phyloP scores from a whole-genome alignment of 257 asterid species.

The Solanum paucissectum region DNA sequence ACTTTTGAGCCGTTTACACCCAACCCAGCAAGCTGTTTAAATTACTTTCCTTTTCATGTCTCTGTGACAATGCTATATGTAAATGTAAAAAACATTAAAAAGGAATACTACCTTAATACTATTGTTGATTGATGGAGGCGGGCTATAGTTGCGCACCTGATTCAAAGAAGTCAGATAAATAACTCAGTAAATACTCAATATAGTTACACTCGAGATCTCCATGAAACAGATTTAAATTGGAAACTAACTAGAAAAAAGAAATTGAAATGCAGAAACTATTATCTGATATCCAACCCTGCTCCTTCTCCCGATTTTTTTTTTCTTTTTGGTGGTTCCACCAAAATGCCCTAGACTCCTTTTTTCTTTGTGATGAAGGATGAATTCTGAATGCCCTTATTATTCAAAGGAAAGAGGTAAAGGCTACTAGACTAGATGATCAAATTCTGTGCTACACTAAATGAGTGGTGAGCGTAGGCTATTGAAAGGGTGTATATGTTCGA shows the following conservation, averaged over 20 bases:
- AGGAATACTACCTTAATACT: slow-evolving; percentile 73
- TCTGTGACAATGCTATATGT: neutral
- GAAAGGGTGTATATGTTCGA: neutral
- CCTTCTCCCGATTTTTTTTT: neutral
- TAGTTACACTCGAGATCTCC: neutral
- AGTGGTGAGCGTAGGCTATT: neutral
- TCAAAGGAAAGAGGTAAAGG: neutral
- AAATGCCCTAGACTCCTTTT: neutral
- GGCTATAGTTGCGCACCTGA: slow-evolving; percentile 79
- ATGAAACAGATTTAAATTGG: neutral
- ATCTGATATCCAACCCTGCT: neutral
- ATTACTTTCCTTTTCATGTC: neutral
- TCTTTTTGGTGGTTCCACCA: neutral
- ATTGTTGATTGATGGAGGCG: slow-evolving; percentile 73
- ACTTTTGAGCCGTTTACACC: neutral
- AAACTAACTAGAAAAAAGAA: neutral
- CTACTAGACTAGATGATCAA: neutral
- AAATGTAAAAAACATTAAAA: slow-evolving; percentile 2
- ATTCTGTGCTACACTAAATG: neutral
- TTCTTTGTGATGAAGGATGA: neutral
- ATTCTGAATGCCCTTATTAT: neutral
- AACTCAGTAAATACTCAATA: slow-evolving; percentile 4
- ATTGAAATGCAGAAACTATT: neutral
- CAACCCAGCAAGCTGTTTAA: slow-evolving; percentile 2
- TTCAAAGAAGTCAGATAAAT: slow-evolving; percentile 8